Conservation (phyloP, 2,329 filamentous ascomycete species). For the Davidsoniella australis region DNA sequence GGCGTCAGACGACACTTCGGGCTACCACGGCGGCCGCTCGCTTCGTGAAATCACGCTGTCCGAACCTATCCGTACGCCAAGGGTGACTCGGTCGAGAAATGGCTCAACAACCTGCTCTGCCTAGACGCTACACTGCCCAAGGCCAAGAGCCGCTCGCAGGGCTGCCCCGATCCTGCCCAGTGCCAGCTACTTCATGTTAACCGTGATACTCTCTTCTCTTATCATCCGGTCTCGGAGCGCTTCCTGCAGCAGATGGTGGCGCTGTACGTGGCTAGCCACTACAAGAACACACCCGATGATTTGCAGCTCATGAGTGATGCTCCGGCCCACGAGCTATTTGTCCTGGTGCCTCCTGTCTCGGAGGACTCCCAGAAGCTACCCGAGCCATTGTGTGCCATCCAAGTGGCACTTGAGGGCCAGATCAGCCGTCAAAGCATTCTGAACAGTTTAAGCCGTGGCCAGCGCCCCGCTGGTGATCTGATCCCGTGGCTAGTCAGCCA, state of each 20-base stretch:
- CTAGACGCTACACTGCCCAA: constrained; percentile 80
- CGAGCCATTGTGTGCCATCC: constrained; percentile 86
- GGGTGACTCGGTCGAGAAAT: constrained; percentile 83
- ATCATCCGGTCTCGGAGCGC: constrained; percentile 90
- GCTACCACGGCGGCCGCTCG: constrained; percentile 51
- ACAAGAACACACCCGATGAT: constrained; percentile 96
- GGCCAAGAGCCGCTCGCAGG: constrained; percentile 51
- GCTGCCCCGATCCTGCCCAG: constrained; percentile 76
- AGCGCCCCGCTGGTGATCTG: constrained; percentile 76
- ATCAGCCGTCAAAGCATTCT: constrained; percentile 89
- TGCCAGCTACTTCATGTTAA: constrained; percentile 91
- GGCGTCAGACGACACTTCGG: constrained; percentile 31
- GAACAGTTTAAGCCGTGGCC: constrained; percentile 74
- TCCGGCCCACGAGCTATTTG: constrained; percentile 88
- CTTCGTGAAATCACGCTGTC: constrained; percentile 82
- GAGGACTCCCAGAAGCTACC: constrained; percentile 65
- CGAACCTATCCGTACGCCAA: constrained; percentile 90
- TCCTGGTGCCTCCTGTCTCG: constrained; percentile 71
- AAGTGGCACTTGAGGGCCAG: constrained; percentile 83
- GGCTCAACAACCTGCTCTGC: constrained; percentile 87
- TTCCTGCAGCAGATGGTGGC: constrained; percentile 98
- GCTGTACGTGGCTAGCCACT: constrained; percentile 89
- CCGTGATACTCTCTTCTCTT: constrained; percentile 93
- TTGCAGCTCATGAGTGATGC: constrained; percentile 98
- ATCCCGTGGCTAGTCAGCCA: constrained; percentile 97